These are phyloP conservation scores for Penicillium concentricum DNA, from an alignment of 2,329 filamentous ascomycete species.

Conservation along the genomic window DNA sequence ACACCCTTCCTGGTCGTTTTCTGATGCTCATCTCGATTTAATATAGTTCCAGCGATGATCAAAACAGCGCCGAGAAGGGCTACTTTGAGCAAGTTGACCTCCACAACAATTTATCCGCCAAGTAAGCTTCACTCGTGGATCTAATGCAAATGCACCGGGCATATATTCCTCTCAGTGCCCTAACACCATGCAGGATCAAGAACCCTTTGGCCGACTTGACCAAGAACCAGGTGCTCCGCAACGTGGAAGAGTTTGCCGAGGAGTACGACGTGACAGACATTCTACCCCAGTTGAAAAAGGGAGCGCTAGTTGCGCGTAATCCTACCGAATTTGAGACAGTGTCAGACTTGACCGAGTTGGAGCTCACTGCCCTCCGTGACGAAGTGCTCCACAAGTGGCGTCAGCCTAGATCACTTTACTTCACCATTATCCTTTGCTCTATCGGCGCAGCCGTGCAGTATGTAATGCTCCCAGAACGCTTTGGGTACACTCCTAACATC, in stretches of 20 bases:
- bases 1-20: not conserved
- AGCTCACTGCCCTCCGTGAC: conserved; percentile 44
- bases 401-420: conserved; percentile 50
- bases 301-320: conserved; percentile 51
- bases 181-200: conserved; percentile 39
- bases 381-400: conserved; percentile 52
- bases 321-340: conserved; percentile 48
- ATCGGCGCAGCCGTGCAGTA: conserved; percentile 54
- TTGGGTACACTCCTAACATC: not conserved
- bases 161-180: no score
- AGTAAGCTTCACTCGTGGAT: conserved; percentile 13
- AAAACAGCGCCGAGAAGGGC: conserved; percentile 14
- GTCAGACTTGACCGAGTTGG: conserved; percentile 43
- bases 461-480: conserved; percentile 15
- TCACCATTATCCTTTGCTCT: conserved; percentile 53
- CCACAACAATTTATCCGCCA: conserved; percentile 29
- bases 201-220: conserved; percentile 47
- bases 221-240: conserved; percentile 36
- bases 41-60: conserved; percentile 9
- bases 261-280: conserved; percentile 43
- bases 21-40: not conserved
- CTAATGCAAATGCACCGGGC: no score
- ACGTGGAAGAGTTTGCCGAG: conserved; percentile 46
- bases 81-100: conserved; percentile 24
- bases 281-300: conserved; percentile 45